Base-by-base conservation (phyloP, 768 basidiomycete species). In the Ramaria sp. region DNA sequence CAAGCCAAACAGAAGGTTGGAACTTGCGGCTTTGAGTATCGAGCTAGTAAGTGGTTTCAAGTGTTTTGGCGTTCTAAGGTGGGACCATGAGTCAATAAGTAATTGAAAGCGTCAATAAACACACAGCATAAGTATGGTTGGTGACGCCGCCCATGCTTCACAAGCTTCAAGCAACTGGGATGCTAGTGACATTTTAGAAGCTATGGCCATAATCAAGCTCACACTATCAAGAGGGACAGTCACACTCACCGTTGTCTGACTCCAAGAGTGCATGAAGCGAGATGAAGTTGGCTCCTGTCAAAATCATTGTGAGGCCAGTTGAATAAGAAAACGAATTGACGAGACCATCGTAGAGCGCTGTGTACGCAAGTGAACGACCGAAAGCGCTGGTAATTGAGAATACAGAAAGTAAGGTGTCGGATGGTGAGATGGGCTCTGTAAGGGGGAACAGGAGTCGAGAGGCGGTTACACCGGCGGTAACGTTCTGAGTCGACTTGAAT, bases 391-490 rank as follows among this genome's bases (percentile, higher is more conserved):
- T 80, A 53, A 96, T 65, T 1, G 85, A 74, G 65, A 89, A 80
- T 2, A 80, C 79, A 24, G 89, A 93, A 11, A 86, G 75, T 34
- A 97, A 72, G 7, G 85, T 88, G 67, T 96, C 93, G 52, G 86
- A 68, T 6, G 83, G 71, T 4, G 86, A 80, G 42, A 91, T 63
- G 12, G 80, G 73, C 63, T 82, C 81, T 22, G 86, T 79, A 10
- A 82, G 72, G 2, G 93, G 91, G 62, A 95, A 80, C 20, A 93
- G 66, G 4, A 83, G 79, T 37, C 87, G 83, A 22, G 82, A 73
- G 3, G 86, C 87, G 0, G 90, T 82, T n/a, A 93, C 85, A 34
- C 90, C 93, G 3, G 93, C 89, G 2, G 91, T 94, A 58, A 95
- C 66, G 61, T 91, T 92, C 67, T 73, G 59, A 22, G 34, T 60